Percentiles rank a stretch among this genome's conserved stretches.
These are phyloP conservation scores for Ciborinia camelliae DNA, from an alignment of 2,329 filamentous ascomycete genomes.

Conservation along the genomic window DNA sequence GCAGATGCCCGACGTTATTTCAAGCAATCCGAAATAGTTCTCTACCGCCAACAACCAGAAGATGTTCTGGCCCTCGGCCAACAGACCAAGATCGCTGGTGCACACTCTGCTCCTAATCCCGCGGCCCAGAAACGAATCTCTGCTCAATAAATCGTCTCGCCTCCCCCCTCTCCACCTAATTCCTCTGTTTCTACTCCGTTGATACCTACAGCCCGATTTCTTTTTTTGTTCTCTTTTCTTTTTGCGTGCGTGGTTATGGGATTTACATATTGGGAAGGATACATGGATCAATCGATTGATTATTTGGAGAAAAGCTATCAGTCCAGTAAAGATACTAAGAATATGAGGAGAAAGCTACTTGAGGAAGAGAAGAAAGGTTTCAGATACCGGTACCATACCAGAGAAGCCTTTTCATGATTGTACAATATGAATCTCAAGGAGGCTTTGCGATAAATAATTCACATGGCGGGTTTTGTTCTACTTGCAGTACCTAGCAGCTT, in stretches of 20 bases:
- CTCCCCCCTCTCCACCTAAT: not conserved
- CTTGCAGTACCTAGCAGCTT: conserved; percentile 1
- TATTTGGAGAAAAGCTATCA: not conserved
- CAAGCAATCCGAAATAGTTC: conserved; percentile 97
- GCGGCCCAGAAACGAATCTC: conserved; percentile 19
- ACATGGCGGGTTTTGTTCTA: not conserved
- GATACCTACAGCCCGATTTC: conserved; percentile 14
- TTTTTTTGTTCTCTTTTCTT: not conserved
- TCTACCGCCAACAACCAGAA: conserved; percentile 78
- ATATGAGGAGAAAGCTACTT: not conserved
- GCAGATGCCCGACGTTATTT: conserved; percentile 93
- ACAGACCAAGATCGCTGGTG: conserved; percentile 38
- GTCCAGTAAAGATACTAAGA: conserved; percentile 3
- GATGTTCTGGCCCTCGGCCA: conserved; percentile 40
- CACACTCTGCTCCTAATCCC: conserved; percentile 34
- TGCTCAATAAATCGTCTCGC: conserved; percentile 2
- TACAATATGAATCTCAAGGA: conserved; percentile 6
- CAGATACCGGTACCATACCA: too few relatives aligned
- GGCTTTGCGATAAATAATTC: conserved; percentile 1
- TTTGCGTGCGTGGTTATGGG: not conserved
- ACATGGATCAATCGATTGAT: not conserved
- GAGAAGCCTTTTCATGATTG: not conserved
- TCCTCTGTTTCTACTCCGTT: not conserved
- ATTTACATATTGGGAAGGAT: not conserved
- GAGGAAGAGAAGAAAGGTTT: conserved; percentile 1